Evolutionary conservation across 2,329 filamentous ascomycete genomes (phyloP).

Genomic region (Nemania bipapillata): DNA sequence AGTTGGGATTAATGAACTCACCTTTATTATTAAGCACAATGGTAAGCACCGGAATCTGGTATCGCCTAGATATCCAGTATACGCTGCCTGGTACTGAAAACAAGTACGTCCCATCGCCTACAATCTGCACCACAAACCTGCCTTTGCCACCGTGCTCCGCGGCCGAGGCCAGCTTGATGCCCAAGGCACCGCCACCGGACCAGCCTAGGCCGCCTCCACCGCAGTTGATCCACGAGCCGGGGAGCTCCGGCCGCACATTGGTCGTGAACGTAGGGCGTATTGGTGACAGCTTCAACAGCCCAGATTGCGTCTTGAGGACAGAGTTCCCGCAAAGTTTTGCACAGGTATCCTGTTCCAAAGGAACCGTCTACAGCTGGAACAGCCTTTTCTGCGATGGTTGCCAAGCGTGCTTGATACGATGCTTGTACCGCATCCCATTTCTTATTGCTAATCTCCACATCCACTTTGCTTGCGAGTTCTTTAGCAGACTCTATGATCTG

Average conservation of each 20-base stretch:
- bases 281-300: conserved; percentile 79
- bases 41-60: conserved; percentile 65
- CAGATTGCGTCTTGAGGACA: conserved; percentile 70
- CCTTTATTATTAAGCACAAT: conserved; percentile 69
- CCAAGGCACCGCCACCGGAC: conserved; percentile 63
- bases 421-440: conserved; percentile 67
- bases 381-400: conserved; percentile 66
- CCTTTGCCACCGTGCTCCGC: conserved; percentile 56
- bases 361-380: conserved; percentile 70
- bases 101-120: conserved; percentile 68
- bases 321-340: conserved; percentile 51
- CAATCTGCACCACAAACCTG: conserved; percentile 65
- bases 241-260: conserved; percentile 70
- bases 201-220: conserved; percentile 65
- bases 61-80: conserved; percentile 66
- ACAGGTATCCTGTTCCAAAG: conserved; percentile 65
- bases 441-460: conserved; percentile 51
- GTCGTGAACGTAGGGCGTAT: conserved; percentile 72
- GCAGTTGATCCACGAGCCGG: conserved; percentile 64
- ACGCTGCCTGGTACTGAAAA: conserved; percentile 66
- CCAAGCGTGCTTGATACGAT: conserved; percentile 68
- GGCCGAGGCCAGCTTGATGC: conserved; percentile 61
- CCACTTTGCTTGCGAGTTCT: conserved; percentile 56
- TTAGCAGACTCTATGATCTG: conserved; percentile 71
- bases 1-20: conserved; percentile 38